phyloP scores from a whole-genome alignment of 1,139 yeast genomes.

The Blastobotrys raffinosifermentans region DNA sequence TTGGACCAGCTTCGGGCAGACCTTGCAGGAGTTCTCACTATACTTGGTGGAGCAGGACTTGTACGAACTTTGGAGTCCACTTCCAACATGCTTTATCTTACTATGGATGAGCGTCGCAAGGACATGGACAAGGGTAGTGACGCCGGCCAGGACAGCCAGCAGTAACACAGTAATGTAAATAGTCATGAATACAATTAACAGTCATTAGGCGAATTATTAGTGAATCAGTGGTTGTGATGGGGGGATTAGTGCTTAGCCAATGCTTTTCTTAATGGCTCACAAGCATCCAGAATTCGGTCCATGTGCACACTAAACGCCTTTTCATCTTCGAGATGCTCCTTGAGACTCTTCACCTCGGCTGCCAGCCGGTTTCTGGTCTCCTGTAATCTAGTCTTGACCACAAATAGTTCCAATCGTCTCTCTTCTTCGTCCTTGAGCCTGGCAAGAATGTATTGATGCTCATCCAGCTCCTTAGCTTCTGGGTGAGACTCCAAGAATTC shows the following conservation, averaged over 20 bases:
- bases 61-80: conserved; percentile 73
- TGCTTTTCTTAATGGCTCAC: conserved; percentile 22
- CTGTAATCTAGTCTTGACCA: conserved; percentile 21
- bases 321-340: conserved; percentile 27
- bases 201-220: too few species aligned
- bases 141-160: too few species aligned
- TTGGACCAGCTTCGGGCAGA: conserved; percentile 70
- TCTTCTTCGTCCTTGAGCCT: conserved; percentile 31
- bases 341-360: conserved; percentile 23
- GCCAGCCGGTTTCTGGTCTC: conserved; percentile 21
- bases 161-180: conserved; percentile 1
- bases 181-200: neutral
- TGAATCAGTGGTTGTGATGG: too few species aligned
- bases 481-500: conserved; percentile 28
- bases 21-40: conserved; percentile 76
- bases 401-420: conserved; percentile 26
- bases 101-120: conserved; percentile 57
- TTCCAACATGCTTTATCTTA: conserved; percentile 61
- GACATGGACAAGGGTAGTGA: too few species aligned
- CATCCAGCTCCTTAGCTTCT: conserved; percentile 14
- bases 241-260: conserved; percentile 20
- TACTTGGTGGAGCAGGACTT: conserved; percentile 84
- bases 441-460: conserved; percentile 28
- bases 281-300: conserved; percentile 22
- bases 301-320: conserved; percentile 24